Base-by-base conservation (phyloP, 2,329 filamentous ascomycete genomes). In the Epichloe festucae region DNA sequence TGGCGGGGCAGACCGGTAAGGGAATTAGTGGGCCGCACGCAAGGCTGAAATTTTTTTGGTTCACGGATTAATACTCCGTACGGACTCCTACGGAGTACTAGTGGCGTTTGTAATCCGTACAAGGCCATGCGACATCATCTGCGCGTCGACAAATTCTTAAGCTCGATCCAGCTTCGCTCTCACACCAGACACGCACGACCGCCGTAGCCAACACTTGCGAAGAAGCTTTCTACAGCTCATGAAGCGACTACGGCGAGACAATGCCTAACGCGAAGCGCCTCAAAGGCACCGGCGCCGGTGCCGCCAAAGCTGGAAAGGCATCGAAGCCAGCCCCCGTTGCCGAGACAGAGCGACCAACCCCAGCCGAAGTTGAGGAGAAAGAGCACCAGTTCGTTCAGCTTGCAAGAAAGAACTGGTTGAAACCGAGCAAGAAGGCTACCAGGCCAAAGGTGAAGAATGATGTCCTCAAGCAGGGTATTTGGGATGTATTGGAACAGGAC, bases 331-430 rank as follows among this genome's bases (percentile, higher is more conserved):
- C 68, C 60, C 60, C 68, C 44, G 68, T 71, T 56, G 63, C 69
- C 42, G 57, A 59, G 34, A 67, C 71, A 52, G 72, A 59, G 52
- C 64, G 65, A 42, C 65, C 74, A 51, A 78, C 81, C 44, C 81
- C 84, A 6, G 81, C 82, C 5, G 75, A 85, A 56, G 79, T 81
- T 58, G 85, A 87, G 55, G 81, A 86, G 58, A 83, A 82, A 62
- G 84, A 88, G 62, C 82, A 75, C 60, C 72, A 78, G 57, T 88
- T 89, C 70, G 82, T 84, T 61, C 78, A 85, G 65, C 73, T 96
- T 57, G 93, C 93, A 55, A 81, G 83, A 63, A 82, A 87, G 67
- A 78, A 91, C 69, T 98, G 93, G 93, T 73, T 95, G 55, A 84
- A 85, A 64, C 59, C 73, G 8, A 72, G 77, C 23, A 79, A 74